Percentiles rank a stretch among this genome's conserved stretches.
Evolutionary conservation across 352 stramenopile species (phyloP).

Genomic region (Thalassiosira hispida): DNA sequence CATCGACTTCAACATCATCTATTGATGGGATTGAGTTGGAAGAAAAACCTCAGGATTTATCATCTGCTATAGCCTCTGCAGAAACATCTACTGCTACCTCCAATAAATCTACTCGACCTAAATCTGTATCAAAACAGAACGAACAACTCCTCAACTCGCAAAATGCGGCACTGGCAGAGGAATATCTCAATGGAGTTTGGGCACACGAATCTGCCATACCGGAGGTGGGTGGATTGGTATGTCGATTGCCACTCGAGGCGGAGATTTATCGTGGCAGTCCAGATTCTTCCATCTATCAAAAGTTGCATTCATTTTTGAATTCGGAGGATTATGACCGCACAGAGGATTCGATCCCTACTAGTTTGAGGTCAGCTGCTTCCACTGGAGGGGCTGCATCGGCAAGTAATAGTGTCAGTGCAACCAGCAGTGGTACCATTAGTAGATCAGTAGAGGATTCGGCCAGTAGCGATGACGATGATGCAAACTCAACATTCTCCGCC

Average conservation of each 20-base stretch:
- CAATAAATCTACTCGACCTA: constrained; percentile 22
- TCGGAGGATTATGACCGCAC: constrained; percentile 25
- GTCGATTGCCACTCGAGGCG: constrained; percentile 77
- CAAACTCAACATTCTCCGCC: constrained; percentile 25
- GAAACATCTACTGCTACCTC: background rate
- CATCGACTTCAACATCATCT: background rate
- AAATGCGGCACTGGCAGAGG: constrained; percentile 46
- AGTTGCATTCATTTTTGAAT: constrained; percentile 46
- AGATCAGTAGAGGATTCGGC: background rate
- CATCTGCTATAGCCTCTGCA: background rate
- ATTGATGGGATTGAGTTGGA: constrained; percentile 29
- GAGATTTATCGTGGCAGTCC: constrained; percentile 73
- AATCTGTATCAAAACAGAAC: constrained; percentile 69
- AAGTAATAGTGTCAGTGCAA: background rate
- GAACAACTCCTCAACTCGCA: constrained; percentile 62
- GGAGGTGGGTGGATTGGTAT: constrained; percentile 78
- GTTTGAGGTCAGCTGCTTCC: background rate
- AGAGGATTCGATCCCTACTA: background rate
- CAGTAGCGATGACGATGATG: constrained; percentile 5
- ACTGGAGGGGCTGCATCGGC: background rate
- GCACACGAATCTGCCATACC: constrained; percentile 69
- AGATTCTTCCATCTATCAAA: constrained; percentile 56
- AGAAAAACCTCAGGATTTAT: background rate
- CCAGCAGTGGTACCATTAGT: background rate
- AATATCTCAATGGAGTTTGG: constrained; percentile 72